These are phyloP conservation scores for Syzygium oleosum DNA, from an alignment of 345 rosid species.

Conservation along the genomic window DNA sequence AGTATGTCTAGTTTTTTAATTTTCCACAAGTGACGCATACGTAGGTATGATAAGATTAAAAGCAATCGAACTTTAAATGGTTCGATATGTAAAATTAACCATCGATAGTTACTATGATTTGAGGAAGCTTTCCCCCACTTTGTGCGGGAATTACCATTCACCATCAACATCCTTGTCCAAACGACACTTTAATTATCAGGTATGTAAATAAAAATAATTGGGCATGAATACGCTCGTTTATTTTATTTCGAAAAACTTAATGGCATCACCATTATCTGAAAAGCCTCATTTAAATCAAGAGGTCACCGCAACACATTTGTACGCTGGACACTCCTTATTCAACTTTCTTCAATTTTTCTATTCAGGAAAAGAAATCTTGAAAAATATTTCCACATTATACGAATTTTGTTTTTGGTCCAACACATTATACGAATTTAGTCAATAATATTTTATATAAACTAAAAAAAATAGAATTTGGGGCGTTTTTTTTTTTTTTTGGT, in stretches of 20 bases:
- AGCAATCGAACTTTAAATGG: neutral
- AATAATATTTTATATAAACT: neutral
- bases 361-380: neutral
- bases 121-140: neutral
- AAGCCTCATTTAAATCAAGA: neutral
- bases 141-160: neutral
- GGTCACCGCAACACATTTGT: fast-evolving
- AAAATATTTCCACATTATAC: neutral
- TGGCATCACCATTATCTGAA: neutral
- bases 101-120: neutral
- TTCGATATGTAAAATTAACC: neutral
- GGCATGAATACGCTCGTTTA: neutral
- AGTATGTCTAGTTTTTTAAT: neutral
- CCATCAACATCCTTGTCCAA: neutral
- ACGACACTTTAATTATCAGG: neutral
- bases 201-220: neutral
- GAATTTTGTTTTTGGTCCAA: too few relatives aligned
- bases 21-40: neutral
- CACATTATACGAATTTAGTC: neutral
- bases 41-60: neutral
- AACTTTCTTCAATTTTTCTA: neutral
- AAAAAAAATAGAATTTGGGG: neutral
- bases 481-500: neutral
- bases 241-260: neutral
- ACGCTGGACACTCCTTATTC: neutral